Percentiles rank a stretch among this genome's conserved stretches.
These are phyloP conservation scores for Cyathus striatus DNA, from an alignment of 768 basidiomycete species.

Conservation along the genomic window DNA sequence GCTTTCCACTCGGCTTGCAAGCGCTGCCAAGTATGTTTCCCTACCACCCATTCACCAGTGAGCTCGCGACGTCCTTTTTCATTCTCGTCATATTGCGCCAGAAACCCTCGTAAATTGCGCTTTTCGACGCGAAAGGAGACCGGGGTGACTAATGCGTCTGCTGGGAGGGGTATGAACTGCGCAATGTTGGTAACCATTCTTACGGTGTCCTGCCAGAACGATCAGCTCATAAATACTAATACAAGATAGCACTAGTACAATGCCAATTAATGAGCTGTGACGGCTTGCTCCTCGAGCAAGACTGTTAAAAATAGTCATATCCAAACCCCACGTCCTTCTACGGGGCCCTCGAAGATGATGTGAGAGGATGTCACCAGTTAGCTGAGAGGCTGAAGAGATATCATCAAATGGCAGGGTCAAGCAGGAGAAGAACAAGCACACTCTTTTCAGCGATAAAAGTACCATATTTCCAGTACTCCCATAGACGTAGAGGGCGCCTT, in stretches of 20 bases:
- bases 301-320: constrained; percentile 86
- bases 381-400: constrained; percentile 29
- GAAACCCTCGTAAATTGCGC: constrained; percentile 73
- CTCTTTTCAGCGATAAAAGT: constrained; percentile 65
- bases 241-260: constrained; percentile 41
- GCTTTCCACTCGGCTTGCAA: constrained; percentile 80
- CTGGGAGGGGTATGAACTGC: constrained; percentile 80
- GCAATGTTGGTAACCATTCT: constrained; percentile 69
- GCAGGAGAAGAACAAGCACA: constrained; percentile 16
- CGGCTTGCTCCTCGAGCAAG: constrained; percentile 81
- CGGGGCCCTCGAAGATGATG: constrained; percentile 87
- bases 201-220: constrained; percentile 35
- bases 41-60: constrained; percentile 96
- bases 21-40: constrained; percentile 82
- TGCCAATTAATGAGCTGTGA: constrained; percentile 80
- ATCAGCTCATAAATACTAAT: constrained; percentile 4
- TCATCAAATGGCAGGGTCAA: neutral
- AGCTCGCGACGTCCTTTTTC: constrained; percentile 81
- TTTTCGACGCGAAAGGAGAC: constrained; percentile 82
- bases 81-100: constrained; percentile 63
- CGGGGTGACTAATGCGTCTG: constrained; percentile 91
- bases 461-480: constrained; percentile 72
- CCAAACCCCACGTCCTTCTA: constrained; percentile 88
- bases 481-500: constrained; percentile 50
- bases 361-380: constrained; percentile 64